These are phyloP conservation scores for Boletellus deceptivus DNA, from an alignment of 1,284 basidiomycete species.

Conservation along the genomic window DNA sequence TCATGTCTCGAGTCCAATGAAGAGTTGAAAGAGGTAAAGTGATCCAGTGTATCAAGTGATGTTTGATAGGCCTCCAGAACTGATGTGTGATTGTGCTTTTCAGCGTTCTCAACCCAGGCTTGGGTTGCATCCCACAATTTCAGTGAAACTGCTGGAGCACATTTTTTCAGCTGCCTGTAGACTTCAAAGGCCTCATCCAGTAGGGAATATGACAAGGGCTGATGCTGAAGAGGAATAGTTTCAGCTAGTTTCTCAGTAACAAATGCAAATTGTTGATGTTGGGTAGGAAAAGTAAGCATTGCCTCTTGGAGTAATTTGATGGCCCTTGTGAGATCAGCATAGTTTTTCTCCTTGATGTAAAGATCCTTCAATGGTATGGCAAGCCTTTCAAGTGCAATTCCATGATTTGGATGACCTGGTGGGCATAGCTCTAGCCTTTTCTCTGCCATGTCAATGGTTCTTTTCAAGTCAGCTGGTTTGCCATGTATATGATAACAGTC, in stretches of 20 bases:
- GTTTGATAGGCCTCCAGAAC: slow-evolving; percentile 3
- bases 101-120: not conserved
- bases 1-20: not conserved
- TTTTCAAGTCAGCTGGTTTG: not conserved
- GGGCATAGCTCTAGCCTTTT: not conserved
- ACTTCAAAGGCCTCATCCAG: not conserved
- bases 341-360: not conserved
- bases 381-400: not conserved
- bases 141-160: not conserved
- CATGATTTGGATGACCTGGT: not conserved
- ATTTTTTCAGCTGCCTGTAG: not conserved
- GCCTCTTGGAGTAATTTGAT: not conserved
- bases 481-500: not conserved
- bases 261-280: not conserved
- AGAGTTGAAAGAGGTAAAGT: not conserved
- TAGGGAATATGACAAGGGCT: not conserved
- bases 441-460: not conserved
- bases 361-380: not conserved
- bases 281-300: not conserved
- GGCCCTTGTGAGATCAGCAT: not conserved
- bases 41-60: not conserved
- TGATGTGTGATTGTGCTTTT: not conserved
- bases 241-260: not conserved
- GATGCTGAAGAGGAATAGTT: not conserved
- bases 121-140: not conserved